Evolutionary conservation across 78 protist species (phyloP).

Genomic region (Emiliania huxleyi): DNA sequence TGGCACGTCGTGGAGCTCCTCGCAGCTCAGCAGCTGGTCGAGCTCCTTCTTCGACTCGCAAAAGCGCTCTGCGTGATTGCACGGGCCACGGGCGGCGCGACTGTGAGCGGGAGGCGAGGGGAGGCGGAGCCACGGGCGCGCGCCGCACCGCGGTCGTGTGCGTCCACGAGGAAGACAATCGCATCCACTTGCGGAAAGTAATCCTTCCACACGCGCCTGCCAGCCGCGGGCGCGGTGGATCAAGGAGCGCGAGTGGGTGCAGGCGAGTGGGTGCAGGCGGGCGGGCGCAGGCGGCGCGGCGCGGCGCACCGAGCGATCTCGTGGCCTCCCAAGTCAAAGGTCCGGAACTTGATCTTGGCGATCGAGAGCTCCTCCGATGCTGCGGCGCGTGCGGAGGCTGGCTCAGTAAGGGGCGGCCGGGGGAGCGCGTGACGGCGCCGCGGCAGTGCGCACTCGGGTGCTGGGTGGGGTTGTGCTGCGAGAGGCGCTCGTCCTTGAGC

Average conservation of each 20-base stretch:
- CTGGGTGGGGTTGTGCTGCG: slow-evolving; percentile 84
- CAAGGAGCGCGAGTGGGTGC: too few relatives aligned
- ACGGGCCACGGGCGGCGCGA: too few relatives aligned
- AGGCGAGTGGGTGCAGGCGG: not conserved
- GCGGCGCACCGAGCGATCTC: slow-evolving; percentile 42
- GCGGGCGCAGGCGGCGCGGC: not conserved
- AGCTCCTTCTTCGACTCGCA: slow-evolving; percentile 90
- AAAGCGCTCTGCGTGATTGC: too few relatives aligned
- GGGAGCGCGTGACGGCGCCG: too few relatives aligned
- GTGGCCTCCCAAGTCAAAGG: slow-evolving; percentile 99
- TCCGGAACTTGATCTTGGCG: slow-evolving; percentile 84
- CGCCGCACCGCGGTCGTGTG: slow-evolving; percentile 73
- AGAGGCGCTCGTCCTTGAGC: slow-evolving; percentile 85
- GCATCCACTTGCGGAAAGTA: slow-evolving; percentile 92
- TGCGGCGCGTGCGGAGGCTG: too few relatives aligned
- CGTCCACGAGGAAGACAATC: slow-evolving; percentile 94
- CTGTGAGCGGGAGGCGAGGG: too few relatives aligned
- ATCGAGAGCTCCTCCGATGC: slow-evolving; percentile 92
- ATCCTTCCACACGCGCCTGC: slow-evolving; percentile 61
- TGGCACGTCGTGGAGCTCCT: slow-evolving; percentile 84
- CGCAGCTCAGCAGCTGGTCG: slow-evolving; percentile 72
- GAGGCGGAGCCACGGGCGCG: too few relatives aligned
- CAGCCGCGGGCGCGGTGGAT: not conserved
- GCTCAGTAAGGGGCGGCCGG: not conserved
- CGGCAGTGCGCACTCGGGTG: slow-evolving; percentile 85